A percentile compares a stretch with the other conserved stretches of the same genome.
Evolutionary conservation across 305 asterid species (phyloP).

Genomic region (Fraxinus velutina): DNA sequence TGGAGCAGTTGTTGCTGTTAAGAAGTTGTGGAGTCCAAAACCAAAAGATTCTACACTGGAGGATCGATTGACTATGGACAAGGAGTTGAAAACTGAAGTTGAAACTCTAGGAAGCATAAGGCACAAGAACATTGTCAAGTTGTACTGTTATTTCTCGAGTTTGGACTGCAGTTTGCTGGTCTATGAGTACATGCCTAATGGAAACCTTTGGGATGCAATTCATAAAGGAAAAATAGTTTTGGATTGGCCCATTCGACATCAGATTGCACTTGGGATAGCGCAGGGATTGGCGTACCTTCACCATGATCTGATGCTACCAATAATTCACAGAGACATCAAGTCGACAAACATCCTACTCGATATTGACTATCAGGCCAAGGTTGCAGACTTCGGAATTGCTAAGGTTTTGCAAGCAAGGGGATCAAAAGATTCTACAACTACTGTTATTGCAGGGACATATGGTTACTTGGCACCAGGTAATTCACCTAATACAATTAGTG

Average conservation of each 20-base stretch:
- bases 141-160: constrained; percentile 70
- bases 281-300: constrained; percentile 88
- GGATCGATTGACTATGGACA: constrained; percentile 43
- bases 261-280: constrained; percentile 71
- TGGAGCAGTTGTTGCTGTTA: constrained; percentile 61
- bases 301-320: constrained; percentile 70
- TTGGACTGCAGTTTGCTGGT: constrained; percentile 64
- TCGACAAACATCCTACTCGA: constrained; percentile 85
- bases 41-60: constrained; percentile 40
- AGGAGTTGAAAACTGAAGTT: constrained; percentile 74
- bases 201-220: constrained; percentile 85
- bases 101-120: constrained; percentile 83
- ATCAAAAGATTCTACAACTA: constrained; percentile 60
- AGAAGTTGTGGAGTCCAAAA: constrained; percentile 72
- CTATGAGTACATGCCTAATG: constrained; percentile 46
- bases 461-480: constrained; percentile 95
- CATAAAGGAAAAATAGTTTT: constrained; percentile 50
- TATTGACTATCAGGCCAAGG: constrained; percentile 61
- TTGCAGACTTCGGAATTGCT: constrained; percentile 90
- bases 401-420: constrained; percentile 74
- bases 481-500: background rate
- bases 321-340: constrained; percentile 81
- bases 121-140: constrained; percentile 88
- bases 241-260: constrained; percentile 80
- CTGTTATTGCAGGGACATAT: constrained; percentile 78